A percentile compares a stretch with the other conserved stretches of the same genome.
Conservation (phyloP, 2,329 filamentous ascomycete genomes). For the Colletotrichum melonis region DNA sequence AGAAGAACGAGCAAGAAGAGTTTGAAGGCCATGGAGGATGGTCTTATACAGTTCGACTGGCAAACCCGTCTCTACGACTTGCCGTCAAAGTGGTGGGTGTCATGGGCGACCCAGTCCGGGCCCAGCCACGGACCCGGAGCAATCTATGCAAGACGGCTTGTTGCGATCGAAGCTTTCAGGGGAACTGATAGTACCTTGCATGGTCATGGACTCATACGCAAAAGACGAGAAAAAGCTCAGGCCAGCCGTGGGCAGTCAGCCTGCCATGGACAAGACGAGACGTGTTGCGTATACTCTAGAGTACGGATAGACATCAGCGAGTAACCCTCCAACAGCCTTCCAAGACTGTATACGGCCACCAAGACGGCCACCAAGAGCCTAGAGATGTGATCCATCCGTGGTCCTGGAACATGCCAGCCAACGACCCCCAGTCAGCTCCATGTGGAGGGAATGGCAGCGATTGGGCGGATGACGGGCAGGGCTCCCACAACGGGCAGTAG, state of each 20-base stretch:
- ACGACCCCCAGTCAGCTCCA: neutral
- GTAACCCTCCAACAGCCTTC: neutral
- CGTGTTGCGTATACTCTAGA: neutral
- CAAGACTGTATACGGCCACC: neutral
- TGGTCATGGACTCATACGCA: neutral
- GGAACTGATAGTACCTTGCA: neutral
- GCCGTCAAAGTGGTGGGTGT: neutral
- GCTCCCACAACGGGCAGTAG: conserved; percentile 23
- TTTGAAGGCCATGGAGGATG: conserved; percentile 14
- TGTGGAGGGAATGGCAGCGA: conserved; percentile 21
- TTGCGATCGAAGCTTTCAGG: conserved; percentile 28
- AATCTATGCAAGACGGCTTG: conserved; percentile 32
- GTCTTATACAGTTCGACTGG: conserved; percentile 28
- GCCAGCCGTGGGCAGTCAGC: neutral
- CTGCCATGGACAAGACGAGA: neutral
- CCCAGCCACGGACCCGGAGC: conserved; percentile 10
- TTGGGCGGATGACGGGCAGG: conserved; percentile 20
- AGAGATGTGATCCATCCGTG: conserved; percentile 20
- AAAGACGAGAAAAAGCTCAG: conserved; percentile 2
- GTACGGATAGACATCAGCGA: neutral
- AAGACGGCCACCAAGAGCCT: neutral
- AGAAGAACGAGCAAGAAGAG: neutral
- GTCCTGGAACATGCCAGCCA: conserved; percentile 28
- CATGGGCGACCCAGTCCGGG: conserved; percentile 27
- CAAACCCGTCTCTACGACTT: neutral